Conservation (phyloP, 2,329 filamentous ascomycete species). For the Nannizziopsis barbatae region DNA sequence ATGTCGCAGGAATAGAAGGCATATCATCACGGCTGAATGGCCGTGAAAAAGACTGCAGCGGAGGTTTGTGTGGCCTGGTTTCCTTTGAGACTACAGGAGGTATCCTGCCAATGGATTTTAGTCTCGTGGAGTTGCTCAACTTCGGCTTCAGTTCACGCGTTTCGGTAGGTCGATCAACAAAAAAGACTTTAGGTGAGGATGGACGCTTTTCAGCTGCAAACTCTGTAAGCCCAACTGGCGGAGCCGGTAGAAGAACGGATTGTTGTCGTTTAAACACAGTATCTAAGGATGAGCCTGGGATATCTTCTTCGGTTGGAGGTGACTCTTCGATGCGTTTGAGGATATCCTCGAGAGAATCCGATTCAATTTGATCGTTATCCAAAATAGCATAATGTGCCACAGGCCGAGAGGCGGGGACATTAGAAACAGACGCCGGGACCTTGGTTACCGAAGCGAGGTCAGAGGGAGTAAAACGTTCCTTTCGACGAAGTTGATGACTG, state of each 20-base stretch:
- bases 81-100: slow-evolving; percentile 63
- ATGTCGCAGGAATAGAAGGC: slow-evolving; percentile 30
- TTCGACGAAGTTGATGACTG: slow-evolving; percentile 23
- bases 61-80: slow-evolving; percentile 52
- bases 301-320: slow-evolving; percentile 30
- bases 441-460: slow-evolving; percentile 45
- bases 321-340: slow-evolving; percentile 30
- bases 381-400: slow-evolving; percentile 50
- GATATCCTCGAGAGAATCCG: slow-evolving; percentile 32
- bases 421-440: slow-evolving; percentile 31
- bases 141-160: slow-evolving; percentile 12
- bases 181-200: slow-evolving; percentile 30
- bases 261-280: slow-evolving; percentile 27
- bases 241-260: slow-evolving; percentile 35
- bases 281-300: slow-evolving; percentile 18
- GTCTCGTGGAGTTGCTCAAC: slow-evolving; percentile 44
- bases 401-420: slow-evolving; percentile 31
- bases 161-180: slow-evolving; percentile 20
- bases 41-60: slow-evolving; percentile 72
- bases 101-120: slow-evolving; percentile 75
- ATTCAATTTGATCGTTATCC: slow-evolving; percentile 34
- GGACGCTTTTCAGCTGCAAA: slow-evolving; percentile 22
- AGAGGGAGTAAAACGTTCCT: slow-evolving; percentile 15
- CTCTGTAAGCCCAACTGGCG: slow-evolving; percentile 27
- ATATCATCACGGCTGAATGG: slow-evolving; percentile 52